These are phyloP conservation scores for Calocybe indica DNA, from an alignment of 768 basidiomycete genomes.

Conservation along the genomic window DNA sequence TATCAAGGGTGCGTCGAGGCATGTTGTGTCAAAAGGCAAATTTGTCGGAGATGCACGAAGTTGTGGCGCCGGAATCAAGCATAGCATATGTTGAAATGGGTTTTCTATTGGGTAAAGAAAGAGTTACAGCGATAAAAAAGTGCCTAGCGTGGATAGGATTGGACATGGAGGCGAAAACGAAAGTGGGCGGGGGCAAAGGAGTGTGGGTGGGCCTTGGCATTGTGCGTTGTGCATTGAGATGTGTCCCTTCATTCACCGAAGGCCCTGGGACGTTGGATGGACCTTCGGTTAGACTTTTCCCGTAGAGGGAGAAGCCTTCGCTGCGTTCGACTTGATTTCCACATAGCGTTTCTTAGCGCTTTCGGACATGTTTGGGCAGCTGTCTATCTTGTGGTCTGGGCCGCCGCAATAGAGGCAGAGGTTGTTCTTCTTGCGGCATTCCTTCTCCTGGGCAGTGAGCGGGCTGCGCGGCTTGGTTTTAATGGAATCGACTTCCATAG, in stretches of 20 bases:
- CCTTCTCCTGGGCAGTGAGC: constrained; percentile 19
- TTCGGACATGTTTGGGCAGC: too few relatives aligned
- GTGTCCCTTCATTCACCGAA: constrained; percentile 20
- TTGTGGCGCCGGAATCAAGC: constrained; percentile 28
- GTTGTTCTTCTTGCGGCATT: too few relatives aligned
- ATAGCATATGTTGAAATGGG: constrained; percentile 27
- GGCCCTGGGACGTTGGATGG: constrained; percentile 20
- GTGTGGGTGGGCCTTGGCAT: constrained; percentile 11
- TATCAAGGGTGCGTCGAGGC: constrained; percentile 19
- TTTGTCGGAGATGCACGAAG: constrained; percentile 27
- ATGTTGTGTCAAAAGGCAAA: constrained; percentile 27
- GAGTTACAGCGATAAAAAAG: constrained; percentile 21
- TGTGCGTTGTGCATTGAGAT: constrained; percentile 2
- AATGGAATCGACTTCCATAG: constrained; percentile 26
- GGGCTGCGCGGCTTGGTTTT: constrained; percentile 13
- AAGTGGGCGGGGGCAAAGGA: constrained; percentile 10
- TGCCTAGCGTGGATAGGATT: constrained; percentile 14
- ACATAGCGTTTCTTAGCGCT: too few relatives aligned
- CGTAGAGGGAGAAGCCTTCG: constrained; percentile 13
- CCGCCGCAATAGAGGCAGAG: too few relatives aligned
- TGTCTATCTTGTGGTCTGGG: too few relatives aligned
- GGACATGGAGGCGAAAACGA: constrained; percentile 11
- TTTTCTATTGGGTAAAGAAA: constrained; percentile 24
- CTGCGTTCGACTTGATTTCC: too few relatives aligned
- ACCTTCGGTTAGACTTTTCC: constrained; percentile 23